Evolutionary conservation across 2,329 filamentous ascomycete genomes (phyloP).

Genomic region (Leptosphaerulina australis): DNA sequence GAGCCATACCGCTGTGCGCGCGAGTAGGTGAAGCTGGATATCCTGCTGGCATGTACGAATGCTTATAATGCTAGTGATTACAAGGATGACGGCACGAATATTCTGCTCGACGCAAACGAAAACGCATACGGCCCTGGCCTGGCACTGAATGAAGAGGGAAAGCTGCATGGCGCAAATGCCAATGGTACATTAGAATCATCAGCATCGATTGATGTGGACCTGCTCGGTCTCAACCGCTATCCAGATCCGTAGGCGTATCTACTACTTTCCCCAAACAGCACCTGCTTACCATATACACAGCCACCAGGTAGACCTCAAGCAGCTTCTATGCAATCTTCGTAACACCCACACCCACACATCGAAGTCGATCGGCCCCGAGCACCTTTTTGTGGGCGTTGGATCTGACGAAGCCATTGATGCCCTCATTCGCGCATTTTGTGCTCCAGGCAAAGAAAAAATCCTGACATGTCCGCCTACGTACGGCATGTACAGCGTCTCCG

Average conservation of each 20-base stretch:
- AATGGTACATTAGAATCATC: slow-evolving; percentile 39
- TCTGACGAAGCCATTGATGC: slow-evolving; percentile 97
- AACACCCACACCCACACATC: slow-evolving; percentile 83
- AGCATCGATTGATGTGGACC: slow-evolving; percentile 68
- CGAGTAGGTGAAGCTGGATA: slow-evolving; percentile 52
- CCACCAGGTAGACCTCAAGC: slow-evolving; percentile 86
- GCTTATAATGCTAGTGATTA: slow-evolving; percentile 73
- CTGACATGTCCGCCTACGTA: slow-evolving; percentile 96
- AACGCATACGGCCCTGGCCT: slow-evolving; percentile 92
- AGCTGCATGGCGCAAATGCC: slow-evolving; percentile 52
- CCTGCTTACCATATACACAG: slow-evolving; percentile 39
- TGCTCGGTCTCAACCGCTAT: slow-evolving; percentile 87
- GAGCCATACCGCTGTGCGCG: slow-evolving; percentile 61
- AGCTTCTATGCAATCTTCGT: slow-evolving; percentile 82
- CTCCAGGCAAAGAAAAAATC: slow-evolving; percentile 85
- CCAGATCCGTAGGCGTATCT: slow-evolving; percentile 72
- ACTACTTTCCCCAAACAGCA: not conserved
- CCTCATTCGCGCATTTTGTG: slow-evolving; percentile 89
- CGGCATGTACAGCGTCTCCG: slow-evolving; percentile 96
- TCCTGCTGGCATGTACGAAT: not conserved
- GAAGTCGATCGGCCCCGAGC: slow-evolving; percentile 74
- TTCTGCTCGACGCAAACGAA: slow-evolving; percentile 97
- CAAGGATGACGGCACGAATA: slow-evolving; percentile 95
- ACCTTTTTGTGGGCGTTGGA: slow-evolving; percentile 93
- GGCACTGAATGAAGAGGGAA: slow-evolving; percentile 56